These are phyloP conservation scores for Exophiala bonariae DNA, from an alignment of 2,329 filamentous ascomycete genomes.

Conservation along the genomic window DNA sequence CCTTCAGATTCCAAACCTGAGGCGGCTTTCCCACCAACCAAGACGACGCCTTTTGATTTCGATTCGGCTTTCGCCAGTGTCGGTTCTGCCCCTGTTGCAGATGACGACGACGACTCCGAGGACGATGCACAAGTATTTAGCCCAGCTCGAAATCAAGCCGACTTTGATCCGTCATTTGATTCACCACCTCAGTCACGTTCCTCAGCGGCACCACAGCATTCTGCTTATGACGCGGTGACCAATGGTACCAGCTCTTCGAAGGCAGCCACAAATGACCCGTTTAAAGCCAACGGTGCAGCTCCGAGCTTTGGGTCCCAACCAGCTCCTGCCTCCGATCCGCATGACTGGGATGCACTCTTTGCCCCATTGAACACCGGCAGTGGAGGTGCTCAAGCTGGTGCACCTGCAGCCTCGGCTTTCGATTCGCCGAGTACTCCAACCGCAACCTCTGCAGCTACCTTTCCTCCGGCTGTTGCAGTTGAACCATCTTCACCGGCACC, in stretches of 20 bases:
- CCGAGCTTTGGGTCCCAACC: conserved; percentile 37
- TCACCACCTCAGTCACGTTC: conserved; percentile 38
- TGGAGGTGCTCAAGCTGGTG: conserved; percentile 46
- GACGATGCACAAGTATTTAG: conserved; percentile 60
- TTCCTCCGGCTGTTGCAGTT: neutral
- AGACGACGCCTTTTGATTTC: conserved; percentile 42
- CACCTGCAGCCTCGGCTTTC: neutral
- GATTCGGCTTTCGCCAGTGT: conserved; percentile 48
- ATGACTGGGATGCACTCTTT: conserved; percentile 97
- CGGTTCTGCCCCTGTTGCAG: conserved; percentile 44
- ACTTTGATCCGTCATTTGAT: conserved; percentile 50
- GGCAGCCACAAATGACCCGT: conserved; percentile 46
- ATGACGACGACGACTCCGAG: conserved; percentile 38
- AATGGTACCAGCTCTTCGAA: conserved; percentile 16
- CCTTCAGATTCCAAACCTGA: conserved; percentile 29
- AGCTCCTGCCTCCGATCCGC: conserved; percentile 45
- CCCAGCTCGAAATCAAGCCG: conserved; percentile 34
- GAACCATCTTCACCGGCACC: conserved; percentile 5
- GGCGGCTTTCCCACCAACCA: conserved; percentile 30
- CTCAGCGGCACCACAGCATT: conserved; percentile 33
- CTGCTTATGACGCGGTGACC: conserved; percentile 21
- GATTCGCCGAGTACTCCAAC: neutral
- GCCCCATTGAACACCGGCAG: conserved; percentile 41
- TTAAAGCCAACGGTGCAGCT: conserved; percentile 36
- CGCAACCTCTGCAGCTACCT: neutral